phyloP scores from a whole-genome alignment of 805 yeast species.

The Metschnikowia henanensis region DNA sequence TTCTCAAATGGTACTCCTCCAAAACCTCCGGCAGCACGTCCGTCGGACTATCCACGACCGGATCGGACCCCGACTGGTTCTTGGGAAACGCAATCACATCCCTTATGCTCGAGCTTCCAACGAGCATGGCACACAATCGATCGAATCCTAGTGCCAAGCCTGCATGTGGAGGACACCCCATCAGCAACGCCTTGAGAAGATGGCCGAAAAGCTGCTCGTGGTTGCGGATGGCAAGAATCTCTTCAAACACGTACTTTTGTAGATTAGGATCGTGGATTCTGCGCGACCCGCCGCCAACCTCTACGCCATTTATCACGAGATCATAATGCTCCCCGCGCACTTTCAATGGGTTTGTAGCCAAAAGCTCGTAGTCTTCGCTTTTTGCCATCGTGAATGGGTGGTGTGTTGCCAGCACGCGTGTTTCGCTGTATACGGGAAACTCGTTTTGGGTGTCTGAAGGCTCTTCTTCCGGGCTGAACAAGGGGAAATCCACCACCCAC shows the following conservation, averaged over 20 bases:
- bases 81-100: slow-evolving; percentile 98
- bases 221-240: slow-evolving; percentile 59
- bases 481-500: slow-evolving; percentile 94
- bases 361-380: slow-evolving; percentile 59
- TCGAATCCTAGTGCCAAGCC: slow-evolving; percentile 97
- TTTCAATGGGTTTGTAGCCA: slow-evolving; percentile 54
- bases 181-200: slow-evolving; percentile 70
- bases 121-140: slow-evolving; percentile 85
- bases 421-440: slow-evolving; percentile 62
- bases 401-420: slow-evolving; percentile 69
- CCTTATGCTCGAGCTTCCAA: slow-evolving; percentile 74
- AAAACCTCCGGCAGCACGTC: slow-evolving; percentile 52
- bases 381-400: slow-evolving; percentile 97
- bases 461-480: slow-evolving; percentile 74
- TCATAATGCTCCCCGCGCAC: slow-evolving; percentile 94
- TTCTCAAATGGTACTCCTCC: slow-evolving; percentile 50
- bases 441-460: slow-evolving; percentile 18
- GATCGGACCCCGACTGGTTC: slow-evolving; percentile 83
- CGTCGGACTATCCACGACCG: slow-evolving; percentile 86
- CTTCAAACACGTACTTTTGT: slow-evolving; percentile 70
- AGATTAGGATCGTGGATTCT: slow-evolving; percentile 86
- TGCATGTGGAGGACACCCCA: slow-evolving; percentile 99
- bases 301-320: slow-evolving; percentile 90
- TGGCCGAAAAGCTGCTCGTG: slow-evolving; percentile 79
- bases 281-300: slow-evolving; percentile 95